These are phyloP conservation scores for Chlorella vulgaris DNA, from an alignment of 139 green algal genomes.

Conservation along the genomic window DNA sequence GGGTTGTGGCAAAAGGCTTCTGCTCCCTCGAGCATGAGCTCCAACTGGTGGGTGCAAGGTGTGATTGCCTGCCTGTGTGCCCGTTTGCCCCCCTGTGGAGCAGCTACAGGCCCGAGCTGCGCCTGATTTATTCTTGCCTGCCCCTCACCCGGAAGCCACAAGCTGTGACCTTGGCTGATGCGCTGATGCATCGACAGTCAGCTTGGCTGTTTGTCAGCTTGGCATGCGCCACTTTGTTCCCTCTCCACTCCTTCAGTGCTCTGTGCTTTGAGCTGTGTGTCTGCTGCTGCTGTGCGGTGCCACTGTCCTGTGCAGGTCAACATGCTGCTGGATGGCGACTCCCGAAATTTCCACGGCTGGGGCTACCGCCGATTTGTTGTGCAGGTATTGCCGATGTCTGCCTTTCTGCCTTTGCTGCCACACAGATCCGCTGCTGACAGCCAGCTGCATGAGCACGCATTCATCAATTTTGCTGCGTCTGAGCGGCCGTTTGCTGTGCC, in stretches of 20 bases:
- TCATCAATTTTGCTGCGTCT: not conserved
- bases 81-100: not conserved
- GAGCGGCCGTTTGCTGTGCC: not conserved
- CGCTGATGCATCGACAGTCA: no score
- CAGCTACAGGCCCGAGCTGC: no score
- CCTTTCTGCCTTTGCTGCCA: not conserved
- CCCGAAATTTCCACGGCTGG: conserved; percentile 97
- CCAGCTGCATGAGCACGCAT: not conserved
- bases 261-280: no score
- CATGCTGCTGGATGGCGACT: conserved; percentile 80
- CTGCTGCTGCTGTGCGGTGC: not conserved
- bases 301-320: not conserved
- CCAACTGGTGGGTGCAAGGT: conserved; percentile 47
- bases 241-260: no score
- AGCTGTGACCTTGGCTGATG: no score
- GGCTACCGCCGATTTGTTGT: conserved; percentile 83
- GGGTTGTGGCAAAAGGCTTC: conserved; percentile 69
- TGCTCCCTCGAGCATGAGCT: conserved; percentile 63
- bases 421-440: not conserved
- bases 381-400: conserved; percentile 23
- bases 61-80: not conserved
- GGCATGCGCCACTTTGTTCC: no score
- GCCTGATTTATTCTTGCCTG: no score
- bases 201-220: no score
- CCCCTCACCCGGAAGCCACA: no score